These are phyloP conservation scores for Fusarium tuaranense DNA, from an alignment of 2,329 filamentous ascomycete species.

Conservation along the genomic window DNA sequence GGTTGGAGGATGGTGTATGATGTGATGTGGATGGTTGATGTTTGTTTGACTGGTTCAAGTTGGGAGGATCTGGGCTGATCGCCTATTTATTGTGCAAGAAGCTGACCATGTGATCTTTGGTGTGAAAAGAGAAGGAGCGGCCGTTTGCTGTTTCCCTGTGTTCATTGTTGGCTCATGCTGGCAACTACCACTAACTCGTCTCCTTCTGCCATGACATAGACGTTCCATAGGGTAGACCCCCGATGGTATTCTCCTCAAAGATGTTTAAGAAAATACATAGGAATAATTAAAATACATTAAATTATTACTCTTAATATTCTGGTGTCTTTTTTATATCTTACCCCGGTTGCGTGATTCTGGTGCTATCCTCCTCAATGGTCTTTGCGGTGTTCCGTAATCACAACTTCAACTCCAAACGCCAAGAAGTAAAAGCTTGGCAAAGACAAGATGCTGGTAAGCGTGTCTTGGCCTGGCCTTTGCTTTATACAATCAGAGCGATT, in stretches of 20 bases:
- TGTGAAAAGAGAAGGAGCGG: background rate
- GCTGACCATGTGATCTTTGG: background rate
- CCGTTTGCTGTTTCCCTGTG: background rate
- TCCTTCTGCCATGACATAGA: too few relatives aligned
- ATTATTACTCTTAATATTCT: too few relatives aligned
- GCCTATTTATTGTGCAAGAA: too few relatives aligned
- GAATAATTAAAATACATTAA: too few relatives aligned
- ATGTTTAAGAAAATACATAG: too few relatives aligned
- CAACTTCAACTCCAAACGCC: background rate
- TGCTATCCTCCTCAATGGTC: background rate
- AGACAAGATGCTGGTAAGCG: background rate
- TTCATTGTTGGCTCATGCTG: background rate
- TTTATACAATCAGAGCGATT: background rate
- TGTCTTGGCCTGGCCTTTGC: background rate
- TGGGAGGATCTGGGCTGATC: background rate
- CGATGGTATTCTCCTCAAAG: too few relatives aligned
- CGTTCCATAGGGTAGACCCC: too few relatives aligned
- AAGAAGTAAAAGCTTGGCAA: background rate
- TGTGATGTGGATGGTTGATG: background rate
- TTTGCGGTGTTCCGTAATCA: background rate
- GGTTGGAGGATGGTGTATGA: background rate
- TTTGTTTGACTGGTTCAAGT: background rate
- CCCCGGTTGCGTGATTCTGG: too few relatives aligned
- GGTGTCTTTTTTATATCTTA: too few relatives aligned
- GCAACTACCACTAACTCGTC: too few relatives aligned